These are phyloP conservation scores for Aspergillus sp. DNA, from an alignment of 2,329 filamentous ascomycete species.

Conservation along the genomic window DNA sequence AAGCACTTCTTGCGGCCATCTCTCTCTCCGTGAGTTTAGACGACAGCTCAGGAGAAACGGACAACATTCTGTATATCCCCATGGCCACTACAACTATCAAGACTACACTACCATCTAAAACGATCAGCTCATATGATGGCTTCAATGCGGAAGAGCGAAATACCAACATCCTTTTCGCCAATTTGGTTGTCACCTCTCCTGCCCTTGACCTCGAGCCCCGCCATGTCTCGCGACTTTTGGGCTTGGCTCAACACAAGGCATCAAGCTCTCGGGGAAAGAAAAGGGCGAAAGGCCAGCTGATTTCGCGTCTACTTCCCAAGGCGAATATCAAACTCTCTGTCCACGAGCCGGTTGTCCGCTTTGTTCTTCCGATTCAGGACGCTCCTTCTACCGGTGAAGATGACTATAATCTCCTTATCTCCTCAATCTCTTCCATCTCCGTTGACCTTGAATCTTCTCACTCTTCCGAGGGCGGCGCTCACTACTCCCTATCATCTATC, in stretches of 20 bases:
- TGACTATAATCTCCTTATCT: slow-evolving; percentile 94
- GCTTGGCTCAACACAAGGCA: slow-evolving; percentile 64
- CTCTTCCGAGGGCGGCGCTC: slow-evolving; percentile 75
- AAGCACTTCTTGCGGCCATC: slow-evolving; percentile 86
- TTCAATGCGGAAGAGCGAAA: slow-evolving; percentile 79
- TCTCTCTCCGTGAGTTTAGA: slow-evolving; percentile 91
- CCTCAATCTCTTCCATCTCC: slow-evolving; percentile 88
- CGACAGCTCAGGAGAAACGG: slow-evolving; percentile 80
- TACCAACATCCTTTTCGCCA: slow-evolving; percentile 93
- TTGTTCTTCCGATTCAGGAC: slow-evolving; percentile 78
- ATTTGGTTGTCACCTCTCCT: slow-evolving; percentile 92
- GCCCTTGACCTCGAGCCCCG: slow-evolving; percentile 90
- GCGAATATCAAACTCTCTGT: slow-evolving; percentile 93
- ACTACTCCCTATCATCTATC: slow-evolving; percentile 82
- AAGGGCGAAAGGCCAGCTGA: slow-evolving; percentile 61
- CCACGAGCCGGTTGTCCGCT: slow-evolving; percentile 90
- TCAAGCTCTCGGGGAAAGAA: slow-evolving; percentile 45
- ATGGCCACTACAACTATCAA: slow-evolving; percentile 96
- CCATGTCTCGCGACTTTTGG: slow-evolving; percentile 81
- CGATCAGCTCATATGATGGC: slow-evolving; percentile 73
- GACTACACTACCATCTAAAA: slow-evolving; percentile 92
- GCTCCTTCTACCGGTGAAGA: slow-evolving; percentile 58
- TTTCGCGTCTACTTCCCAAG: slow-evolving; percentile 90
- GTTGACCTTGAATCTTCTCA: slow-evolving; percentile 96
- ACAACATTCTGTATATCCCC: slow-evolving; percentile 87